These are phyloP conservation scores for Podospora pseudocomata DNA, from an alignment of 495 filamentous ascomycete species.

Conservation along the genomic window DNA sequence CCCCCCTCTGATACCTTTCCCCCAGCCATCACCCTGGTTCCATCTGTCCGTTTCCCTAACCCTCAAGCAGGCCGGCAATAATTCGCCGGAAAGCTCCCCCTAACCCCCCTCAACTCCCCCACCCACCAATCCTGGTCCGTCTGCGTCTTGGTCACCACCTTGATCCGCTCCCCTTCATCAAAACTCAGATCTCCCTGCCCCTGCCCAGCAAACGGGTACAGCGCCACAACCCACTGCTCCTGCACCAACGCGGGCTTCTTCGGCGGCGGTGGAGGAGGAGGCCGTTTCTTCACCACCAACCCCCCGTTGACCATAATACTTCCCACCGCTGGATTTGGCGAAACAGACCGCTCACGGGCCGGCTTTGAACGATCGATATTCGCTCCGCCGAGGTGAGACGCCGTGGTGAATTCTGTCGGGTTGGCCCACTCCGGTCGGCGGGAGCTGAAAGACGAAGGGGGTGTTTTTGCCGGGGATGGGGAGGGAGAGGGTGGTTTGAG, in stretches of 20 bases:
- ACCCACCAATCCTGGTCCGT: conserved; percentile 96
- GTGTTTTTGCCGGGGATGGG: neutral
- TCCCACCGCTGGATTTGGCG: neutral
- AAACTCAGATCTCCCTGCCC: conserved; percentile 74
- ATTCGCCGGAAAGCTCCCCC: conserved; percentile 87
- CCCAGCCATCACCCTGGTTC: neutral
- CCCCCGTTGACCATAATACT: conserved; percentile 23
- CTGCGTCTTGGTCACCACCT: conserved; percentile 75
- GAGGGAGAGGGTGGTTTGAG: conserved; percentile 13
- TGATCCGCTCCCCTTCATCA: conserved; percentile 78
- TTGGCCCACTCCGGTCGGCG: conserved; percentile 26
- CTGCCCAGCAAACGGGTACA: conserved; percentile 76
- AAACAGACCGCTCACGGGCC: neutral
- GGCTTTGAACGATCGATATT: conserved; percentile 23
- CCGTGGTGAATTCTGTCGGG: conserved; percentile 48
- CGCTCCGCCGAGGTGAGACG: conserved; percentile 37
- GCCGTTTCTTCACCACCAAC: conserved; percentile 39
- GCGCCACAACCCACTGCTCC: conserved; percentile 68
- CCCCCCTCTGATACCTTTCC: neutral
- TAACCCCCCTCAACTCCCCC: conserved; percentile 70
- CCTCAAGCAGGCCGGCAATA: conserved; percentile 55
- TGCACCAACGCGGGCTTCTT: conserved; percentile 50
- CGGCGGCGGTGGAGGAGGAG: conserved; percentile 64
- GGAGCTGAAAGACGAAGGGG: conserved; percentile 18
- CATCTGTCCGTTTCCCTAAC: neutral